Conservation (phyloP, 495 filamentous ascomycete species). For the Xylaria intraflava region DNA sequence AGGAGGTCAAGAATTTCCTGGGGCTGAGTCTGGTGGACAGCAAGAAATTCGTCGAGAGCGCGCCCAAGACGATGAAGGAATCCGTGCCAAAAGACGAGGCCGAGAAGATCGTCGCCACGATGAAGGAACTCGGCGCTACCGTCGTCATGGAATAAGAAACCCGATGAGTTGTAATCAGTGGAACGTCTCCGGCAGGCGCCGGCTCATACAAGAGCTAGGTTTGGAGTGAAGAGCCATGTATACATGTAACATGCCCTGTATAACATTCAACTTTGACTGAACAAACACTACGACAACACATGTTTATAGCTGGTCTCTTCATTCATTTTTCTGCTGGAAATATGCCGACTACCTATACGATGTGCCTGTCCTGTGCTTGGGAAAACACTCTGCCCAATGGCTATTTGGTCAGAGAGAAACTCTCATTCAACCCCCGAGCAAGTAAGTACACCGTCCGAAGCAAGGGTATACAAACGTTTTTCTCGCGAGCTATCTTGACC, state of each 20-base stretch:
- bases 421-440: slow-evolving; percentile 22
- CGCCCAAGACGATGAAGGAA: slow-evolving; percentile 98
- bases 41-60: slow-evolving; percentile 99
- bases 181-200: too few species aligned
- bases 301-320: not conserved
- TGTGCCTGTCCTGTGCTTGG: not conserved
- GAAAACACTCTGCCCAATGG: not conserved
- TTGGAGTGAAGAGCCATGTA: slow-evolving; percentile 20
- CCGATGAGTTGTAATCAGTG: not conserved
- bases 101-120: slow-evolving; percentile 91
- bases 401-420: slow-evolving; percentile 14
- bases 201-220: too few species aligned
- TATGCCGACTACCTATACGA: not conserved
- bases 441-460: slow-evolving; percentile 40
- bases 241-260: slow-evolving; percentile 31
- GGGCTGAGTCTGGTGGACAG: slow-evolving; percentile 95
- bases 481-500: slow-evolving; percentile 35
- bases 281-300: slow-evolving; percentile 11
- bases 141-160: slow-evolving; percentile 75
- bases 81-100: slow-evolving; percentile 95
- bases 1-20: slow-evolving; percentile 95
- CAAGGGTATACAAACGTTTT: slow-evolving; percentile 36
- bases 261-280: slow-evolving; percentile 15
- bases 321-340: not conserved
- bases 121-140: slow-evolving; percentile 87